A percentile compares a stretch with the other conserved stretches of the same genome.
Conservation (phyloP, 2,329 filamentous ascomycete genomes). For the Nemania sp. region DNA sequence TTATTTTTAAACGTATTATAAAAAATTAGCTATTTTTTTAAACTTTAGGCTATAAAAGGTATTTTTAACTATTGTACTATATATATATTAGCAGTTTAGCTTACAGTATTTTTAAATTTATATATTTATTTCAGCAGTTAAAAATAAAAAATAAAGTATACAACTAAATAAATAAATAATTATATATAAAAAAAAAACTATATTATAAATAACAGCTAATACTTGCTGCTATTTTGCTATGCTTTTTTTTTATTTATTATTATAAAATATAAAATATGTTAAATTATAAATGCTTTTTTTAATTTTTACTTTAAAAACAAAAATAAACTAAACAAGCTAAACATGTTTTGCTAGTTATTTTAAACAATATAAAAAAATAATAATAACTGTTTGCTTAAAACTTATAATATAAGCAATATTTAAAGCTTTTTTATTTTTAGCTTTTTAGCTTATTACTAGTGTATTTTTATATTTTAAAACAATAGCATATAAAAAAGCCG, state of each 20-base stretch:
- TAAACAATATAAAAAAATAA: background rate
- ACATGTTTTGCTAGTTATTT: background rate
- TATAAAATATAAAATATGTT: background rate
- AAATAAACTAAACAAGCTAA: background rate
- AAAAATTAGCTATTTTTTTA: background rate
- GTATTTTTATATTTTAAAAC: background rate
- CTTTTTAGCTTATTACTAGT: background rate
- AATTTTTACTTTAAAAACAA: no score
- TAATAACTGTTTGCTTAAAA: background rate
- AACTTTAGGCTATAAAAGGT: background rate
- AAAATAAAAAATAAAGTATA: background rate
- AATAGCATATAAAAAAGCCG: background rate
- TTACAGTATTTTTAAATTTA: background rate
- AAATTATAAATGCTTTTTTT: no score
- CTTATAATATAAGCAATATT: background rate
- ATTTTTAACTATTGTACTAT: background rate
- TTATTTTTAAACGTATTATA: background rate
- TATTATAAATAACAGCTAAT: background rate
- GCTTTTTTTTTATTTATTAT: no score
- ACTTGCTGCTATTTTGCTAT: background rate
- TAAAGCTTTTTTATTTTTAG: background rate
- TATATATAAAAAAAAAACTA: background rate
- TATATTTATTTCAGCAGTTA: background rate
- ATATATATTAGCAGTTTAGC: background rate
- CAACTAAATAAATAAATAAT: background rate